Evolutionary conservation across 371 early-diverging fungal genomes (phyloP), one percentile per base, ranked within the genome.

Genomic region (Choanephora cucurbitarum): DNA sequence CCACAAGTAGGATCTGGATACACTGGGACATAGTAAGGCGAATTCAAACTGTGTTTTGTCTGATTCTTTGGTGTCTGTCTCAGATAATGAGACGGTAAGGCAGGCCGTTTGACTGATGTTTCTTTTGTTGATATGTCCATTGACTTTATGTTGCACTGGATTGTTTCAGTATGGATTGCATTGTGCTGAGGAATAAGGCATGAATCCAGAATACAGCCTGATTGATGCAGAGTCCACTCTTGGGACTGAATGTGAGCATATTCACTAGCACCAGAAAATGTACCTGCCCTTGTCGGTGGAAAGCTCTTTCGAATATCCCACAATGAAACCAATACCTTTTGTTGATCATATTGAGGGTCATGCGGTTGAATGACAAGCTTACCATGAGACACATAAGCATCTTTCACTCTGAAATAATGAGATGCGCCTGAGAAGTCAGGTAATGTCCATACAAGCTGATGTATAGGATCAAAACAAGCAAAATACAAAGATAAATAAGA

Each of bases 371-470:
- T 23, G 11, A 78, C 52, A 44, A 78, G 56, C 45, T 75, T 78
- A 8, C 79, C 79, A 56, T 78, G 79, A 22, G 71, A 75, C 18
- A 78, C 79, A 67, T 75, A 78, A 0, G 66, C 57, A 69, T 75
- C 69, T 54, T 78, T 75, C 1, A 78, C 75, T 55, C 57, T 54
- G 40, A 78, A 78, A 59, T 60, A 78, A 32, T 72, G 50, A 3
- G 63, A 57, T 9, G 50, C 32, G 10, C 57, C 39, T 33, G 40
- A 41, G 49, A 69, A 68, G 23, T 64, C 54, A 13, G 79, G 79
- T 8, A 60, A 21, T 17, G 68, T 62, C 73, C 79, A 78, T 19
- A 78, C 51, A 39, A 63, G 44, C 17, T 67, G 57, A 47, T 62
- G 39, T 0, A 42, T 10, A 37, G 61, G 49, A 48, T 72, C 79